Conservation (phyloP, 257 asterid genomes). For the Hygrophila difformis region DNA sequence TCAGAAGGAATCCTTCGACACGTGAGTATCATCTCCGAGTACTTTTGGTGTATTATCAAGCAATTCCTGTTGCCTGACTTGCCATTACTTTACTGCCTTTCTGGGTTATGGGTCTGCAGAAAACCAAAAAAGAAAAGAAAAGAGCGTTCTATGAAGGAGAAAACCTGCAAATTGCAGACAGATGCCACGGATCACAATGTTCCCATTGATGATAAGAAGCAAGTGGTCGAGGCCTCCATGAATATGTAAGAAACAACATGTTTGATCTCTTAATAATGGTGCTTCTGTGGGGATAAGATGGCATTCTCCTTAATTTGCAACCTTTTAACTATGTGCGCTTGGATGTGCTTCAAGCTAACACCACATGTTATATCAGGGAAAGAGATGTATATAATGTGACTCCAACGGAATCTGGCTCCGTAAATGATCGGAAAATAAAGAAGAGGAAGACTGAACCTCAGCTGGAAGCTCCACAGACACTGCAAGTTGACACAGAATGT, state of each 20-base stretch:
- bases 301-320: neutral
- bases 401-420: constrained; percentile 24
- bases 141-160: constrained; percentile 23
- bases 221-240: constrained; percentile 23
- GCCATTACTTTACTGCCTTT: constrained; percentile 13
- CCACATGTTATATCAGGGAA: constrained; percentile 29
- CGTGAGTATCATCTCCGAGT: constrained; percentile 24
- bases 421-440: constrained; percentile 31
- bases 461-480: constrained; percentile 19
- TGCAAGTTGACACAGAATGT: constrained; percentile 15
- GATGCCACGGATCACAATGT: constrained; percentile 15
- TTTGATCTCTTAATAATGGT: constrained; percentile 13
- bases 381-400: constrained; percentile 13
- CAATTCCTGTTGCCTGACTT: constrained; percentile 10
- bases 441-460: constrained; percentile 39
- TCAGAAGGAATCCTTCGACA: constrained; percentile 18
- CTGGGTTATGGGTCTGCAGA: constrained; percentile 15
- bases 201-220: constrained; percentile 22
- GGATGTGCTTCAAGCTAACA: constrained; percentile 11
- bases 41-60: constrained; percentile 3
- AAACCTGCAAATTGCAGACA: constrained; percentile 20
- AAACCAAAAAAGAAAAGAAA: constrained; percentile 54
- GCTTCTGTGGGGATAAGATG: constrained; percentile 8
- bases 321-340: neutral
- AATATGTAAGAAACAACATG: constrained; percentile 28